Conservation (phyloP, 148 eudicot genomes). For the Vaccinium darrowii region DNA sequence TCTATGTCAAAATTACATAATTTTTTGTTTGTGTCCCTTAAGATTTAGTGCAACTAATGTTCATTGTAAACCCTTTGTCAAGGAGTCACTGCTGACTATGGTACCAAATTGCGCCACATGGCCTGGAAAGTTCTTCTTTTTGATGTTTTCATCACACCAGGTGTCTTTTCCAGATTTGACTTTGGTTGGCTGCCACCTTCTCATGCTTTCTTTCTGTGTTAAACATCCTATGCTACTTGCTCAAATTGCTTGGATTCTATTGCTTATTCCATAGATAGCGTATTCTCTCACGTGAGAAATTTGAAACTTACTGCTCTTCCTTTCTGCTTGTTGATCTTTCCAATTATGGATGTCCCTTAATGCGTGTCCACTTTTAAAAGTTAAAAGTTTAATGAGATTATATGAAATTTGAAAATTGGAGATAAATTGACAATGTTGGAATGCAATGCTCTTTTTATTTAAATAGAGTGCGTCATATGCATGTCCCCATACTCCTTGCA, state of each 20-base stretch:
- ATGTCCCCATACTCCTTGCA: conserved; percentile 2
- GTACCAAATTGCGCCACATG: neutral
- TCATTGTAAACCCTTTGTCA: neutral
- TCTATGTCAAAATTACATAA: no score
- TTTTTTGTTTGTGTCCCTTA: neutral
- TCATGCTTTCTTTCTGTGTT: neutral
- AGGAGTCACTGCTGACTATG: neutral
- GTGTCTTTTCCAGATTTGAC: neutral
- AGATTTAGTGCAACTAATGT: conserved; percentile 1
- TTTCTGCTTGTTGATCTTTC: neutral
- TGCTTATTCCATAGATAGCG: neutral
- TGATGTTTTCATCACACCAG: neutral
- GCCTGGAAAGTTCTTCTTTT: neutral
- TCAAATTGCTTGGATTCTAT: neutral
- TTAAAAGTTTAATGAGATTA: neutral
- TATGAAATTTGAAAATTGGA: neutral
- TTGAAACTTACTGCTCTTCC: neutral
- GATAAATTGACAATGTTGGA: neutral
- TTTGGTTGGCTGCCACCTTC: neutral
- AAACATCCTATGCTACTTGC: neutral
- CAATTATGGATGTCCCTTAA: neutral
- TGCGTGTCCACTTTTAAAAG: neutral
- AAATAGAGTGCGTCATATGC: neutral
- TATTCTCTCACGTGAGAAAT: neutral
- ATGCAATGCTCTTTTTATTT: neutral